Conservation (phyloP, 441 rosid species). For the Lepidium campestre region DNA sequence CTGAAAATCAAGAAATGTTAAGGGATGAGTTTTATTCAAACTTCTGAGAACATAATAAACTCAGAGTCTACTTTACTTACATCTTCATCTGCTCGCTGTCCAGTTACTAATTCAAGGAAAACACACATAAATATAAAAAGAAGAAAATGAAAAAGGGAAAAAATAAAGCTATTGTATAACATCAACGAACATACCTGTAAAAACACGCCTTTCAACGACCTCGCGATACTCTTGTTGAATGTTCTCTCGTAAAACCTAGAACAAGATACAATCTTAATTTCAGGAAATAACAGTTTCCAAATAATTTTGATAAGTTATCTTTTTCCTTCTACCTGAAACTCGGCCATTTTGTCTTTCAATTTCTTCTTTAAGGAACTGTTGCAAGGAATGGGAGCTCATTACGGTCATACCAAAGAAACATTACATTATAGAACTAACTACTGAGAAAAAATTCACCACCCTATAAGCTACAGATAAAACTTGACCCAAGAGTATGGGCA, state of each 20-base stretch:
- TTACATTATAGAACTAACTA: background rate
- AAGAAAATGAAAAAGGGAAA: background rate
- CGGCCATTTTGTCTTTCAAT: slow-evolving; percentile 56
- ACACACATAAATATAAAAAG: background rate
- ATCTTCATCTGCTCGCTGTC: slow-evolving; percentile 31
- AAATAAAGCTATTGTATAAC: background rate
- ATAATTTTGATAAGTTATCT: background rate
- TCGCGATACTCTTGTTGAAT: slow-evolving; percentile 89
- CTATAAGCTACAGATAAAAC: background rate
- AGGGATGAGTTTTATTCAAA: slow-evolving; percentile 2
- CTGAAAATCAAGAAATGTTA: slow-evolving; percentile 25
- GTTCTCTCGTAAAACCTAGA: slow-evolving; percentile 71
- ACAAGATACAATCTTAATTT: background rate
- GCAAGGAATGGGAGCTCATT: slow-evolving; percentile 7
- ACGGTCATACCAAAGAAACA: background rate
- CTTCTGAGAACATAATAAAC: background rate
- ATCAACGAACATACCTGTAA: slow-evolving; percentile 47
- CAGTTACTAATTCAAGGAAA: slow-evolving; percentile 27
- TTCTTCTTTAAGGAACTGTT: slow-evolving; percentile 57
- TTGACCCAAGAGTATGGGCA: background rate
- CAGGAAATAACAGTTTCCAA: background rate
- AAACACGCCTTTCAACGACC: slow-evolving; percentile 83
- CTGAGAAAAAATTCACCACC: background rate
- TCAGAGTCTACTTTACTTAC: slow-evolving; percentile 14
- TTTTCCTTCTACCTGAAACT: slow-evolving; percentile 61